These are phyloP conservation scores for Calonectria fujianensis DNA, from an alignment of 2,329 filamentous ascomycete species.

Conservation along the genomic window DNA sequence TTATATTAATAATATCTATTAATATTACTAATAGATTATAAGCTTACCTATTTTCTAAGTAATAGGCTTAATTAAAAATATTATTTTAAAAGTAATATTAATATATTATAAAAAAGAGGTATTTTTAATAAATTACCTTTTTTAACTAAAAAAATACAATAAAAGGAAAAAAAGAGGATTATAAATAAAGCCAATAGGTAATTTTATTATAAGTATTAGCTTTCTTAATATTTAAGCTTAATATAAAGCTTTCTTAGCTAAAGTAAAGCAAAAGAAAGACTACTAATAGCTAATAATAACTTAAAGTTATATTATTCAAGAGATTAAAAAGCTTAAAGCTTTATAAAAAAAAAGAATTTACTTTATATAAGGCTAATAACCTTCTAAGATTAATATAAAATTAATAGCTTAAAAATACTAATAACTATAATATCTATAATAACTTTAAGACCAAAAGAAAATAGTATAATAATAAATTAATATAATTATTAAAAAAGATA, in stretches of 20 bases:
- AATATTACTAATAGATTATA: conserved; percentile 15
- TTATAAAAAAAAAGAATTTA: too few relatives aligned
- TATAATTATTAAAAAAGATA: too few relatives aligned
- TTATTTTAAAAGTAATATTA: neutral
- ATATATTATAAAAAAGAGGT: neutral
- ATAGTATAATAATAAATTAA: too few relatives aligned
- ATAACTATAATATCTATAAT: too few relatives aligned
- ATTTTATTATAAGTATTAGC: neutral
- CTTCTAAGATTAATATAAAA: too few relatives aligned
- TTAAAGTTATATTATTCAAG: too few relatives aligned
- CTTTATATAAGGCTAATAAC: too few relatives aligned
- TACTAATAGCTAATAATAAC: too few relatives aligned
- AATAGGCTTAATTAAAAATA: neutral
- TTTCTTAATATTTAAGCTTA: neutral
- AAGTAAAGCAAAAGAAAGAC: too few relatives aligned
- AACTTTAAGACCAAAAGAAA: too few relatives aligned
- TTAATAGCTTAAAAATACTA: too few relatives aligned
- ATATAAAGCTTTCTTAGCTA: neutral
- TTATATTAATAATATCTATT: neutral
- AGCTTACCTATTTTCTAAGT: neutral
- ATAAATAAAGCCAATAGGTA: neutral
- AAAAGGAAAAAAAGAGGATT: neutral
- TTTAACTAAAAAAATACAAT: neutral
- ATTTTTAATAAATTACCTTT: neutral
- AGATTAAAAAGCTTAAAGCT: too few relatives aligned